Evolutionary conservation across 208 protist genomes (phyloP).

Genomic region (Trypanosoma theileri): DNA sequence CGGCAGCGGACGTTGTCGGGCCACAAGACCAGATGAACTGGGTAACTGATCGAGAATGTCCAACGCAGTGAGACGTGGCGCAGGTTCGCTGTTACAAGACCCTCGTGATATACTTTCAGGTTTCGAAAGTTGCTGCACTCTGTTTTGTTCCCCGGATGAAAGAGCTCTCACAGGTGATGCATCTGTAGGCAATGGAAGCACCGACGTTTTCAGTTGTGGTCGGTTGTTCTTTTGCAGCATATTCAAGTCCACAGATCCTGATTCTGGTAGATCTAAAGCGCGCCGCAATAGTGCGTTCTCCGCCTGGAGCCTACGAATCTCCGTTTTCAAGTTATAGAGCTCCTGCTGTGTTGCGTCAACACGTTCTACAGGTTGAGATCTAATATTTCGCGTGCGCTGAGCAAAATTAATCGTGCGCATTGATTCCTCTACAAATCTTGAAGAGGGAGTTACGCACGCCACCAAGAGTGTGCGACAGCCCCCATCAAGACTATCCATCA

Average conservation of each 20-base stretch:
- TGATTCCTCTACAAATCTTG: conserved; percentile 73
- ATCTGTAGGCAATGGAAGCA: not conserved
- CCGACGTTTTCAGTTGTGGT: not conserved
- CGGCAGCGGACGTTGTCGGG: not conserved
- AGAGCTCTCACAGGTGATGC: not conserved
- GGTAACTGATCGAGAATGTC: conserved; percentile 18
- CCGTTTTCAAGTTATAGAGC: conserved; percentile 46
- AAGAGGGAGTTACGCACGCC: conserved; percentile 80
- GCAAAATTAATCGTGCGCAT: conserved; percentile 82
- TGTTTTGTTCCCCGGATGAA: too few relatives aligned
- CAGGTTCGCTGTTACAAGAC: not conserved
- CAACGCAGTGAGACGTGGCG: conserved; percentile 6
- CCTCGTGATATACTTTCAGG: not conserved
- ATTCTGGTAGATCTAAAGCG: conserved; percentile 32
- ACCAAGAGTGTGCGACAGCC: conserved; percentile 70
- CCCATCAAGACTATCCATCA: conserved; percentile 85
- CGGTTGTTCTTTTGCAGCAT: conserved; percentile 1
- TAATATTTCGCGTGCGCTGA: conserved; percentile 68
- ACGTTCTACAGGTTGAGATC: conserved; percentile 42
- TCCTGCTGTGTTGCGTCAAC: conserved; percentile 66
- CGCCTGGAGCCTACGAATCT: conserved; percentile 31
- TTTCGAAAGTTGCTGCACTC: not conserved
- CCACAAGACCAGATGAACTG: conserved; percentile 13
- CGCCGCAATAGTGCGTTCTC: conserved; percentile 66
- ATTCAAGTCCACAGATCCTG: conserved; percentile 5